Conservation (phyloP, 306 rosid genomes). For the Pterocarpus macrocarpus region DNA sequence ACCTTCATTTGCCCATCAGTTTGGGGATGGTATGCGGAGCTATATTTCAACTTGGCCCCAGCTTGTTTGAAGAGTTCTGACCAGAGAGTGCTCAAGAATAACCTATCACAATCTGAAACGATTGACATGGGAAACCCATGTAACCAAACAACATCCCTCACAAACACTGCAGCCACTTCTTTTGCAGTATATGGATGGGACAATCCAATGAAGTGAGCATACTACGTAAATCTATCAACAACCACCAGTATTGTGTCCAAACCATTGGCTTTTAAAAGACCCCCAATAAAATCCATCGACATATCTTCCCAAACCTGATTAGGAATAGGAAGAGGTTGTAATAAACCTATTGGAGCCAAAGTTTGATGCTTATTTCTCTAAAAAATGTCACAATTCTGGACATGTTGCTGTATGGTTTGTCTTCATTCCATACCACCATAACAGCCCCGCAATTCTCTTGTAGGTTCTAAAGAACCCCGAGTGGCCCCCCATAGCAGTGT, state of each 20-base stretch:
- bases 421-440: not conserved
- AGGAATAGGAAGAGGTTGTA: not conserved
- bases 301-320: not conserved
- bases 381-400: not conserved
- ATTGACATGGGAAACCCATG: not conserved
- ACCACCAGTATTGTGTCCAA: not conserved
- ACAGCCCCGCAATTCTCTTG: not conserved
- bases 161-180: too few species aligned
- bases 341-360: not conserved
- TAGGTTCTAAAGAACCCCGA: not conserved
- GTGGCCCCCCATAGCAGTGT: not conserved
- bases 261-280: not conserved
- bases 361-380: too few species aligned
- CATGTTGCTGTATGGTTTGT: too few species aligned
- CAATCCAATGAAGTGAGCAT: not conserved
- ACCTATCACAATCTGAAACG: not conserved
- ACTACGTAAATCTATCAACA: not conserved
- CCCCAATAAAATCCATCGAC: not conserved
- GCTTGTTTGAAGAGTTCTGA: not conserved
- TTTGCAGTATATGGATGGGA: not conserved
- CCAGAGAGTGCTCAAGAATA: not conserved
- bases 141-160: not conserved
- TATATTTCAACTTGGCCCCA: not conserved
- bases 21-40: not conserved
- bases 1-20: not conserved